Base-by-base conservation (phyloP, 768 basidiomycete genomes). In the Pulveroboletus sp. region DNA sequence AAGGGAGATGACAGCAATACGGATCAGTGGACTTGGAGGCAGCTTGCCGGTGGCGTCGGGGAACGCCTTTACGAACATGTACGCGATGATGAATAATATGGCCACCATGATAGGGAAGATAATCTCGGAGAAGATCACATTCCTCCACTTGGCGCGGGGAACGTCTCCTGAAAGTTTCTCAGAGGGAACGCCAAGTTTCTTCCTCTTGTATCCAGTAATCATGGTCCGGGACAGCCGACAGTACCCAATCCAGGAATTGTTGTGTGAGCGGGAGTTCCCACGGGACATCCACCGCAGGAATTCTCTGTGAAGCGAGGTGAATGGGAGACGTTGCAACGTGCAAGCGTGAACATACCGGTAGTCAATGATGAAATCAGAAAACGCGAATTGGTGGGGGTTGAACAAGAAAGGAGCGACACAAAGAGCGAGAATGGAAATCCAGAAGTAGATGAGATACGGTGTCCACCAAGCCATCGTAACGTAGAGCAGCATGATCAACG, bases 121-220 rank as follows among this genome's bases (percentile, higher is more conserved):
- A 56, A 95, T 81, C 67, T 95, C 91, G 3, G 90, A 87, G 57
- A 91, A 79, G 49, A 95, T 70, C 51, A 95, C 91, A 10, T 92
- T 86, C 42, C 89, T 84, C 93, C 92, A 95, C 32, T 82, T 81
- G 10, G 94, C 96, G 39, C 95, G 84, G 17, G 96, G 95, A 30
- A 93, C 86, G 65, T 98, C 96, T 45, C 88, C 88, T 6, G 94
- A 94, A 23, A 98, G 78, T 70, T 96, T 98, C 71, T 98, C 95
- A 0, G 94, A 97, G 2, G 96, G 96, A 63, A 93, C 88, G 19
- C 96, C 96, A 6, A 99, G 82, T 58, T 83, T 83, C 79, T 98
- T 97, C 76, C 89, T 91, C 81, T 98, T 98, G 82, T 93, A 99
- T n/a, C 96, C 96, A 16, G 96, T 99, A 64, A 99, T 95, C 82